Evolutionary conservation across 371 early-diverging fungal genomes (phyloP).

Genomic region (Lichtheimia ornata): DNA sequence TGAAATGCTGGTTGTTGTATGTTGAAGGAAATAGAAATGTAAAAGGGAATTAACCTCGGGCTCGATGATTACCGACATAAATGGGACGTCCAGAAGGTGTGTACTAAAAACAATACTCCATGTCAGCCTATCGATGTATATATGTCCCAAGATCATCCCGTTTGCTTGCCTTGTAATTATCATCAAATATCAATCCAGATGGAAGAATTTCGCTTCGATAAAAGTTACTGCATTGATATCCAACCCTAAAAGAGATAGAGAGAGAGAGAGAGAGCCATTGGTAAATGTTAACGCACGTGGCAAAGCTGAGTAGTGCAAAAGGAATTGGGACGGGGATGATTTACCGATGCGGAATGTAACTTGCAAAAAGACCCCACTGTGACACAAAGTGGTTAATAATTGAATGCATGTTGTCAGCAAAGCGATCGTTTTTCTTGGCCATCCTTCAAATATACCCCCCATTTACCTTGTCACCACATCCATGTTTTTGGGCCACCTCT

Average conservation of each 20-base stretch:
- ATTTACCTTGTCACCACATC: slow-evolving; percentile 62
- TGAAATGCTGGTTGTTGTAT: not conserved
- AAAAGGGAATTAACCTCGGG: slow-evolving; percentile 9
- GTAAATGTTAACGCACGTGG: slow-evolving; percentile 1
- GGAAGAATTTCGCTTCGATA: slow-evolving; percentile 70
- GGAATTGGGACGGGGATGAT: slow-evolving; percentile 2
- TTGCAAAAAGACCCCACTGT: slow-evolving; percentile 75
- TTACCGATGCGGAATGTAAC: slow-evolving; percentile 72
- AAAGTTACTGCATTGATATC: slow-evolving; percentile 77
- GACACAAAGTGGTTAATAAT: slow-evolving; percentile 3
- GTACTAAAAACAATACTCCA: slow-evolving; percentile 22
- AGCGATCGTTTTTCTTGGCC: too few species aligned
- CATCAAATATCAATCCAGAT: slow-evolving; percentile 66
- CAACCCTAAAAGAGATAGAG: slow-evolving; percentile 45
- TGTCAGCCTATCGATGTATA: not conserved
- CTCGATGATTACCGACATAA: slow-evolving; percentile 34
- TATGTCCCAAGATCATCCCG: not conserved
- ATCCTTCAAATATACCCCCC: not conserved
- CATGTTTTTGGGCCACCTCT: slow-evolving; percentile 48
- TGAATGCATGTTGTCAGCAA: not conserved
- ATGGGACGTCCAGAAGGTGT: slow-evolving; percentile 35
- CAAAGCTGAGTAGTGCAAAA: not conserved
- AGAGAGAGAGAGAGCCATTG: too few species aligned
- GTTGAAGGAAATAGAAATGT: not conserved
- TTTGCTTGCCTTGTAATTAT: slow-evolving; percentile 54